phyloP scores from a whole-genome alignment of 169 alveolate genomes.

The Blepharisma undulans region DNA sequence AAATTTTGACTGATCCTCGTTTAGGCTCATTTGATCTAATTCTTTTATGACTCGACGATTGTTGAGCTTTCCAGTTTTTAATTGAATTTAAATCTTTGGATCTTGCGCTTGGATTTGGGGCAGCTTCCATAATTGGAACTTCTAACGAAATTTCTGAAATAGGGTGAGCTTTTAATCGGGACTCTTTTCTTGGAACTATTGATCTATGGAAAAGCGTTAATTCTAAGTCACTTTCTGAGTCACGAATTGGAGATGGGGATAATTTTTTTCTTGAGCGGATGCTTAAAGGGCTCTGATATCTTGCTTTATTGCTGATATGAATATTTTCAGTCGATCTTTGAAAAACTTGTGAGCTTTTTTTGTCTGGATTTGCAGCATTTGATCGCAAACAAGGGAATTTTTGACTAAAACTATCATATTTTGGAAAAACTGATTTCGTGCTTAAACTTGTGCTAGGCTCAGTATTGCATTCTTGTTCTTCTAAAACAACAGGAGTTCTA shows the following conservation, averaged over 20 bases:
- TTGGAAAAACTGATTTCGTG: neutral
- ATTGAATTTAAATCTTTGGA: neutral
- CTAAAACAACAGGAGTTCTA: neutral
- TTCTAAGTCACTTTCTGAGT: neutral
- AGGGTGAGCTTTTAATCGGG: neutral
- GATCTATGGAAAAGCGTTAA: neutral
- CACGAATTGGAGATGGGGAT: neutral
- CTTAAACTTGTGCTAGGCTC: neutral
- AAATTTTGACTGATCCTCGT: neutral
- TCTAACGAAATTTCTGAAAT: neutral
- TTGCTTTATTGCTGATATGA: neutral
- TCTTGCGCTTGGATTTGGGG: neutral
- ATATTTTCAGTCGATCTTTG: neutral
- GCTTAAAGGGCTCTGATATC: neutral
- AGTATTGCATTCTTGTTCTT: neutral
- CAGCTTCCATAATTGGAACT: neutral
- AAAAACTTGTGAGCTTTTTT: neutral
- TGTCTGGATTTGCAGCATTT: neutral
- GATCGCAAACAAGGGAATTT: neutral
- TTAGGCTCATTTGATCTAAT: neutral
- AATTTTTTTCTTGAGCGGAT: neutral
- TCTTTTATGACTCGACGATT: neutral
- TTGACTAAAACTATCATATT: neutral
- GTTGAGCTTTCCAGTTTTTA: neutral
- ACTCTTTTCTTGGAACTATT: neutral